Percentiles rank a stretch among this genome's conserved stretches.
These are phyloP conservation scores for Paraglomus brasilianum DNA, from an alignment of 192 early-diverging fungal species.

Conservation along the genomic window DNA sequence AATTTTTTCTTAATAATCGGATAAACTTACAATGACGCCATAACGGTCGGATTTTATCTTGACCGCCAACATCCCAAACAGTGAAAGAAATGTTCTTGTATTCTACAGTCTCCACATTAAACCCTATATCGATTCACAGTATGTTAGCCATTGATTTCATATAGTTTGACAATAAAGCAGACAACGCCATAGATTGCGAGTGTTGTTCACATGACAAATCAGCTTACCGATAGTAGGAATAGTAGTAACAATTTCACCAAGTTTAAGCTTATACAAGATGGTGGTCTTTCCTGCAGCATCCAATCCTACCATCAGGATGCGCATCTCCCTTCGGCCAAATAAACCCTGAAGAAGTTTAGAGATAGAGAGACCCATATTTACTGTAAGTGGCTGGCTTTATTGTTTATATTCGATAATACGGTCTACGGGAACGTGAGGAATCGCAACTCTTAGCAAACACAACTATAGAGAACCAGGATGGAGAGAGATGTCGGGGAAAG, in stretches of 20 bases:
- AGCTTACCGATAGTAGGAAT: constrained; percentile 94
- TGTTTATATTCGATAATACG: too few relatives aligned
- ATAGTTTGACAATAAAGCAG: too few relatives aligned
- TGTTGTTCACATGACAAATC: background rate
- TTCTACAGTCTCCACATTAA: constrained; percentile 97
- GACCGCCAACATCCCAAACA: constrained; percentile 99
- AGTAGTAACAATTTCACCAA: constrained; percentile 98
- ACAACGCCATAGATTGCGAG: too few relatives aligned
- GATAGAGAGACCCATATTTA: constrained; percentile 83
- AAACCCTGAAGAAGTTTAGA: constrained; percentile 74
- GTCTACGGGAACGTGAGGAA: too few relatives aligned
- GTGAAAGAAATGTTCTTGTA: constrained; percentile 99
- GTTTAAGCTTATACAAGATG: constrained; percentile 98
- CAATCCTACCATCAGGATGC: constrained; percentile 94
- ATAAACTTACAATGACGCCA: constrained; percentile 90
- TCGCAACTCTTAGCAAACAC: too few relatives aligned
- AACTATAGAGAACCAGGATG: background rate
- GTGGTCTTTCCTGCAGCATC: constrained; percentile 98
- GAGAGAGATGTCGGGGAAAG: constrained; percentile 58
- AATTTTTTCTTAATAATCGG: background rate
- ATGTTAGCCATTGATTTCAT: too few relatives aligned
- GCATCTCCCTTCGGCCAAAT: constrained; percentile 93
- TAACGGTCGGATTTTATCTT: constrained; percentile 96
- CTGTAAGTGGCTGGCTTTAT: too few relatives aligned
- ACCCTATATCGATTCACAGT: constrained; percentile 53